These are phyloP conservation scores for Thraustotheca clavata DNA, from an alignment of 352 stramenopile genomes.

Conservation along the genomic window DNA sequence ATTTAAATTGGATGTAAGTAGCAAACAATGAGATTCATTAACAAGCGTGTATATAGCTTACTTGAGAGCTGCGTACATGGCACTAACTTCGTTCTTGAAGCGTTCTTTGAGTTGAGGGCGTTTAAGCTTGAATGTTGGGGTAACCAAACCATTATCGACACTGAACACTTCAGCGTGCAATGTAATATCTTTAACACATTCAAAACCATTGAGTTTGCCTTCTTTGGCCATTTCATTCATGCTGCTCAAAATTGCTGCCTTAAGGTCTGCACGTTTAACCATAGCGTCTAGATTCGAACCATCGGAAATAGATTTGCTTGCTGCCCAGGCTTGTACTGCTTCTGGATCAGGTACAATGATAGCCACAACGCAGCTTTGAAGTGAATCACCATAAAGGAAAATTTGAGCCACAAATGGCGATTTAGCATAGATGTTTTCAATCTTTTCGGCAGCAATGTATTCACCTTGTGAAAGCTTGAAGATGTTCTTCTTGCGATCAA, in stretches of 20 bases:
- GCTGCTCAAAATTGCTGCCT: slow-evolving; percentile 61
- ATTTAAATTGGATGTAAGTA: too few relatives aligned
- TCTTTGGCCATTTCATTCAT: slow-evolving; percentile 48
- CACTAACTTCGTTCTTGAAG: slow-evolving; percentile 61
- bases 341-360: slow-evolving; percentile 86
- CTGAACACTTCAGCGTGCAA: slow-evolving; percentile 87
- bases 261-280: slow-evolving; percentile 36
- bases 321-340: slow-evolving; percentile 44
- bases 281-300: slow-evolving; percentile 31
- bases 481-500: slow-evolving; percentile 91
- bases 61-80: slow-evolving; percentile 46
- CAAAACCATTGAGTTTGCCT: slow-evolving; percentile 85
- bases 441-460: slow-evolving; percentile 95
- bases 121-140: slow-evolving; percentile 97
- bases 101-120: slow-evolving; percentile 48
- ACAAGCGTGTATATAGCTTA: too few relatives aligned
- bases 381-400: slow-evolving; percentile 95
- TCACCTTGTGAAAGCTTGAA: slow-evolving; percentile 94
- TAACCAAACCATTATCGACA: slow-evolving; percentile 92
- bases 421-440: slow-evolving; percentile 93
- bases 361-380: slow-evolving; percentile 91
- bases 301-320: slow-evolving; percentile 24
- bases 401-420: slow-evolving; percentile 90
- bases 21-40: too few relatives aligned
- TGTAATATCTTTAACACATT: slow-evolving; percentile 87